Evolutionary conservation across 768 basidiomycete species (phyloP).

Genomic region (Mycena chlorophos): DNA sequence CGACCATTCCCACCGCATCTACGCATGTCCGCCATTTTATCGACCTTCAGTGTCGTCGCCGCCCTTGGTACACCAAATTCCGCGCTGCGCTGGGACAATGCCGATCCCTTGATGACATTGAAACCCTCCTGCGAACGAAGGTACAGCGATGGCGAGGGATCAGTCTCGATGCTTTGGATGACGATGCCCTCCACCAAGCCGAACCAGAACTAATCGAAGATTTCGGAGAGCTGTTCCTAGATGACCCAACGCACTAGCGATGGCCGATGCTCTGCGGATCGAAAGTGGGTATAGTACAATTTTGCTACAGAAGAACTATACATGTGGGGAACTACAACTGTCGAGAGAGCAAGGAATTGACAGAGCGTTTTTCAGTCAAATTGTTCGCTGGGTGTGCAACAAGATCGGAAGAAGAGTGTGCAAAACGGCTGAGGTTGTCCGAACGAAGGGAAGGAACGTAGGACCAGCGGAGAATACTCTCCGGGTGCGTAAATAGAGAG

Average conservation of each 20-base stretch:
- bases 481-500: conserved; percentile 16
- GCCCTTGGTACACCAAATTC: conserved; percentile 60
- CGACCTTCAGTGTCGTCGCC: conserved; percentile 58
- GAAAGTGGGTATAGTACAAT: too few species aligned
- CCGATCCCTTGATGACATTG: conserved; percentile 47
- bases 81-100: conserved; percentile 45
- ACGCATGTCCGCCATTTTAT: conserved; percentile 70
- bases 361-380: too few species aligned
- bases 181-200: too few species aligned
- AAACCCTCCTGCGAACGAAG: conserved; percentile 37
- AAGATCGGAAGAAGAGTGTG: too few species aligned
- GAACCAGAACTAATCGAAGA: too few species aligned
- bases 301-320: too few species aligned
- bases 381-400: not conserved
- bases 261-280: too few species aligned
- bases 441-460: conserved; percentile 2
- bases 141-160: not conserved
- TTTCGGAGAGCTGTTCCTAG: too few species aligned
- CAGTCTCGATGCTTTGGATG: too few species aligned
- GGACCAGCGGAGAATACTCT: conserved; percentile 14
- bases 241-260: too few species aligned
- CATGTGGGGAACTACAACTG: not conserved
- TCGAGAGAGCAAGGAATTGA: too few species aligned
- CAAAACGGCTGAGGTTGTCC: not conserved
- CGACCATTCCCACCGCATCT: conserved; percentile 50